These are phyloP conservation scores for Trichoderma harzianum DNA, from an alignment of 2,329 filamentous ascomycete genomes.

Conservation along the genomic window DNA sequence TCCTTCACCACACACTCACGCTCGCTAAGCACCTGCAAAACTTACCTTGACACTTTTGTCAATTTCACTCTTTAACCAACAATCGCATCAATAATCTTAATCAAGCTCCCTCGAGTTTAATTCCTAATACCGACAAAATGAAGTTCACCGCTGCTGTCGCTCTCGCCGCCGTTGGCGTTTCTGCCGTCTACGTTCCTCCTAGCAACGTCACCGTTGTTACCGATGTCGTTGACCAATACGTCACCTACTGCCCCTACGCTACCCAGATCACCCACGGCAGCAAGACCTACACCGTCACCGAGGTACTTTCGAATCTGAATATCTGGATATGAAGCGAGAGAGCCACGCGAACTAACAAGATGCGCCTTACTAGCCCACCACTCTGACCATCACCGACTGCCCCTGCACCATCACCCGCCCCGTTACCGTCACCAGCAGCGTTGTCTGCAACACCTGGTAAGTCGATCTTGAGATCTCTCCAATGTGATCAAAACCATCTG, in stretches of 20 bases:
- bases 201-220: slow-evolving; percentile 57
- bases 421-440: slow-evolving; percentile 49
- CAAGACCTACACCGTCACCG: slow-evolving; percentile 67
- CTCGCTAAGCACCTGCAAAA: slow-evolving; percentile 38
- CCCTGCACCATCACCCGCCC: slow-evolving; percentile 65
- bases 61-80: slow-evolving; percentile 54
- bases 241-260: slow-evolving; percentile 69
- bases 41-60: slow-evolving; percentile 49
- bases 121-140: slow-evolving; percentile 57
- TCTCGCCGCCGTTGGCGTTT: slow-evolving; percentile 51
- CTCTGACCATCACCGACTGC: slow-evolving; percentile 69
- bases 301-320: slow-evolving; percentile 41
- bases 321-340: not conserved
- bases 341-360: not conserved
- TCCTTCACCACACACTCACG: slow-evolving; percentile 48
- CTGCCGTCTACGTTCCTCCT: slow-evolving; percentile 38
- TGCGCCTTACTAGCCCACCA: slow-evolving; percentile 45
- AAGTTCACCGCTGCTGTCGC: slow-evolving; percentile 57
- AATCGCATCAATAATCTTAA: slow-evolving; percentile 26
- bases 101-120: slow-evolving; percentile 36
- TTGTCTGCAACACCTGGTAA: slow-evolving; percentile 55
- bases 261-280: slow-evolving; percentile 61
- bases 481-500: too few relatives aligned
- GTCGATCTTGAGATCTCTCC: slow-evolving; percentile 19
- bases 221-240: slow-evolving; percentile 62